Conservation (phyloP, 129 eudicot species). For the Arctium minus region DNA sequence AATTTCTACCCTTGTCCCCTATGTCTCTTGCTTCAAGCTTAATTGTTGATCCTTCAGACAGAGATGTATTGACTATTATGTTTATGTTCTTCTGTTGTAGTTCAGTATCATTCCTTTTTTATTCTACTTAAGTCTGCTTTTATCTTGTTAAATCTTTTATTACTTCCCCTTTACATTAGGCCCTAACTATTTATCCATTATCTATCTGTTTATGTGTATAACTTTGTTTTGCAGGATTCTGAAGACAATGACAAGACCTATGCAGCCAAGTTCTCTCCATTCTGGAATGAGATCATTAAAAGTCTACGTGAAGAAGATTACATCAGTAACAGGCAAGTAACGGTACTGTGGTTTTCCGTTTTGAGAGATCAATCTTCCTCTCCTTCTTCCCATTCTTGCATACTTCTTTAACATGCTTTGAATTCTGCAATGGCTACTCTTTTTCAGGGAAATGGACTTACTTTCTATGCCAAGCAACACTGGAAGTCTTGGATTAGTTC, state of each 20-base stretch:
- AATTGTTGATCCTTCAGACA: background rate
- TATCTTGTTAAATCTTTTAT: background rate
- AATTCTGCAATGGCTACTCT: background rate
- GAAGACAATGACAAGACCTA: conserved; percentile 68
- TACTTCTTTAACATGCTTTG: conserved; percentile 8
- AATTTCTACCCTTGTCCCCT: background rate
- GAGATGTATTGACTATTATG: background rate
- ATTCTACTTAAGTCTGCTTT: background rate
- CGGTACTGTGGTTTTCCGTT: background rate
- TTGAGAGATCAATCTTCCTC: background rate
- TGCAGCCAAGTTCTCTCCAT: conserved; percentile 89
- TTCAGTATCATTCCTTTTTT: background rate
- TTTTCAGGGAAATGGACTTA: conserved; percentile 83
- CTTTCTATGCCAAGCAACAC: conserved; percentile 95
- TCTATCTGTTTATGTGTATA: conserved; percentile 4
- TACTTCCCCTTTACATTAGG: background rate
- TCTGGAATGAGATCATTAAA: conserved; percentile 97
- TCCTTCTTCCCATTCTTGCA: background rate
- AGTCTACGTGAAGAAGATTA: conserved; percentile 96
- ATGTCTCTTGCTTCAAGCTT: background rate
- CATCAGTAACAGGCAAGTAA: conserved; percentile 70
- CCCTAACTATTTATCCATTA: background rate
- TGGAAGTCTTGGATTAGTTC: conserved; percentile 80
- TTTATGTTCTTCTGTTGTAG: background rate
- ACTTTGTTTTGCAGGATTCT: conserved; percentile 40